Conservation (phyloP, 176 grass and related monocot genomes). For the Thinopyrum elongatum region DNA sequence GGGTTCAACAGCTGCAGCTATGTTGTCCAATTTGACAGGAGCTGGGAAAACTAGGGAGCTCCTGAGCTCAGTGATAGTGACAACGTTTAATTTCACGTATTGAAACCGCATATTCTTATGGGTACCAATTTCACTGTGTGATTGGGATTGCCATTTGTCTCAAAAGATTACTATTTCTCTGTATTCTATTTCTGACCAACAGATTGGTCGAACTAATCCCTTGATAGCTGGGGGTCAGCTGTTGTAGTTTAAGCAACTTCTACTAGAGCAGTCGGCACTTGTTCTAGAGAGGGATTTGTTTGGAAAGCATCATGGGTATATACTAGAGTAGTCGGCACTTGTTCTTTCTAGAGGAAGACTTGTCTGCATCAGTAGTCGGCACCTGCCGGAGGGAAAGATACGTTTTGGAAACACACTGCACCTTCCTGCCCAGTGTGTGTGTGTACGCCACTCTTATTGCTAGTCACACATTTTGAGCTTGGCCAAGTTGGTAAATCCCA, state of each 20-base stretch:
- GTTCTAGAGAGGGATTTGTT: background rate
- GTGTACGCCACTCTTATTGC: background rate
- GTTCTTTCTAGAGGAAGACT: constrained; percentile 2
- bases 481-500: constrained; percentile 16
- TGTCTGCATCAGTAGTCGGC: background rate
- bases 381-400: constrained; percentile 12
- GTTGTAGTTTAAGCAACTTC: background rate
- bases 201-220: background rate
- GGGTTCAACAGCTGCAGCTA: background rate
- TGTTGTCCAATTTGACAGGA: background rate
- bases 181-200: background rate
- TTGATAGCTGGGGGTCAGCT: background rate
- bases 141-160: background rate
- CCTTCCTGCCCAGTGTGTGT: constrained; percentile 12
- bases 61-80: background rate
- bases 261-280: background rate
- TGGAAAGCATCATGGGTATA: constrained; percentile 10
- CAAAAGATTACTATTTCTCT: background rate
- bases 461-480: constrained; percentile 44
- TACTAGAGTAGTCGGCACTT: background rate
- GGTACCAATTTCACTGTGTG: background rate
- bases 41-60: background rate
- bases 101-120: background rate
- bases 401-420: constrained; percentile 1
- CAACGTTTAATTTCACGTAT: background rate